These are phyloP conservation scores for Pichia manshurica DNA, from an alignment of 805 yeast genomes.

Conservation along the genomic window DNA sequence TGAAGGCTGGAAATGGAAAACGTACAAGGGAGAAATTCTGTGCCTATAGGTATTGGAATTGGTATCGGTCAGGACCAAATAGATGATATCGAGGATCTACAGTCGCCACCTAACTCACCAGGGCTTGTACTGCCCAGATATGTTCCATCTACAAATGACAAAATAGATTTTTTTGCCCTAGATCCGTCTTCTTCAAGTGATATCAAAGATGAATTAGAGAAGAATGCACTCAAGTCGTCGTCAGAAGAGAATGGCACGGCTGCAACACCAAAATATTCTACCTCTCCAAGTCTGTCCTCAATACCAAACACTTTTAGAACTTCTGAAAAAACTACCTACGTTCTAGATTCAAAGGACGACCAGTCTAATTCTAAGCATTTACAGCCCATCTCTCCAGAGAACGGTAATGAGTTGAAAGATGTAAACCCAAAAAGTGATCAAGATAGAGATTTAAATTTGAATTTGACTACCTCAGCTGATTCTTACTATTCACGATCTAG, in stretches of 20 bases:
- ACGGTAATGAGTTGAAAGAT: neutral
- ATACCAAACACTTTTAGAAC: too few relatives aligned
- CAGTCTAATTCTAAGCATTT: too few relatives aligned
- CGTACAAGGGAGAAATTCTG: neutral
- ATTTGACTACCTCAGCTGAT: slow-evolving; percentile 27
- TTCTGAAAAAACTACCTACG: too few relatives aligned
- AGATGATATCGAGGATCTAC: slow-evolving; percentile 12
- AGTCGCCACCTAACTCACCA: slow-evolving; percentile 30
- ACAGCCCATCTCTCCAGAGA: too few relatives aligned
- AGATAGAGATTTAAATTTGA: slow-evolving; percentile 6
- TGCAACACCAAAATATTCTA: too few relatives aligned
- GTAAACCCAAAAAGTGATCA: neutral
- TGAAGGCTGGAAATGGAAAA: too few relatives aligned
- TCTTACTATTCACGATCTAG: slow-evolving; percentile 31
- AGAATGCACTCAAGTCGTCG: too few relatives aligned
- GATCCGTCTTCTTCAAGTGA: slow-evolving; percentile 2
- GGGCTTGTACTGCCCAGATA: slow-evolving; percentile 19
- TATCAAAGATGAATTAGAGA: too few relatives aligned
- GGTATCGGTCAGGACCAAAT: slow-evolving; percentile 5
- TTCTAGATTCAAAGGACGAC: too few relatives aligned
- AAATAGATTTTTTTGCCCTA: slow-evolving; percentile 29
- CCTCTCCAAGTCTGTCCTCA: too few relatives aligned
- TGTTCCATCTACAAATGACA: slow-evolving; percentile 19
- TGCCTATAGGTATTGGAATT: slow-evolving; percentile 1
- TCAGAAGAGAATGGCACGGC: too few relatives aligned